These are phyloP conservation scores for Claviceps capensis DNA, from an alignment of 2,329 filamentous ascomycete genomes.

Conservation along the genomic window DNA sequence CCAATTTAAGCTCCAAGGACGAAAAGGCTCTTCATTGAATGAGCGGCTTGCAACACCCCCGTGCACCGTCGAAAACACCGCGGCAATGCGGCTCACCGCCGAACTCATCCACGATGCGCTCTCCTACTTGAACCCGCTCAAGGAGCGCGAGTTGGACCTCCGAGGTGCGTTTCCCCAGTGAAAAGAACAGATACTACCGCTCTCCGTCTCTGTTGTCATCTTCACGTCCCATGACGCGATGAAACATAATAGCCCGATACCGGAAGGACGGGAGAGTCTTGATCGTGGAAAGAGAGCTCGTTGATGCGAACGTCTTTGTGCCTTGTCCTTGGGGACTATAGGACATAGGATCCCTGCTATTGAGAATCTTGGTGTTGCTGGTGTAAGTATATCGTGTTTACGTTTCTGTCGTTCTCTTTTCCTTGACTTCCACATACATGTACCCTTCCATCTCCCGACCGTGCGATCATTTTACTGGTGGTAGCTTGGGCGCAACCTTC, in stretches of 20 bases:
- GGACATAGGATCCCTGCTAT: conserved; percentile 96
- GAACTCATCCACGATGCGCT: conserved; percentile 90
- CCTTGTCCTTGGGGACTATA: conserved; percentile 37
- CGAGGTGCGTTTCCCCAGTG: conserved; percentile 62
- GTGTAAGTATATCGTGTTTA: conserved; percentile 42
- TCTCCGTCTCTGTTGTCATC: conserved; percentile 14
- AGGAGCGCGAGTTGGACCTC: conserved; percentile 97
- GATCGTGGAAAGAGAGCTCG: conserved; percentile 40
- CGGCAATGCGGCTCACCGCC: conserved; percentile 79
- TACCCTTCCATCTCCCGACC: not conserved
- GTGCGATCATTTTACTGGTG: too few relatives aligned
- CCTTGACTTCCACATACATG: not conserved
- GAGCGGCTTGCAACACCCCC: too few relatives aligned
- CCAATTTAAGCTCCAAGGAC: too few relatives aligned
- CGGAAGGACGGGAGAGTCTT: conserved; percentile 28
- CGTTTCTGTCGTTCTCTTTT: not conserved
- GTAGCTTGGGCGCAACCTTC: too few relatives aligned
- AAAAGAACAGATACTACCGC: conserved; percentile 95
- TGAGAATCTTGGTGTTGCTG: conserved; percentile 92
- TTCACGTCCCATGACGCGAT: not conserved
- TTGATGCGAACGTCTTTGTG: conserved; percentile 56
- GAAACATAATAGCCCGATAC: not conserved
- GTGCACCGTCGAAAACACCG: too few relatives aligned
- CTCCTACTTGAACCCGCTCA: conserved; percentile 96
- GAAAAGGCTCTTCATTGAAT: too few relatives aligned